These are phyloP conservation scores for Arthroderma sp. DNA, from an alignment of 2,329 filamentous ascomycete genomes.

Conservation along the genomic window DNA sequence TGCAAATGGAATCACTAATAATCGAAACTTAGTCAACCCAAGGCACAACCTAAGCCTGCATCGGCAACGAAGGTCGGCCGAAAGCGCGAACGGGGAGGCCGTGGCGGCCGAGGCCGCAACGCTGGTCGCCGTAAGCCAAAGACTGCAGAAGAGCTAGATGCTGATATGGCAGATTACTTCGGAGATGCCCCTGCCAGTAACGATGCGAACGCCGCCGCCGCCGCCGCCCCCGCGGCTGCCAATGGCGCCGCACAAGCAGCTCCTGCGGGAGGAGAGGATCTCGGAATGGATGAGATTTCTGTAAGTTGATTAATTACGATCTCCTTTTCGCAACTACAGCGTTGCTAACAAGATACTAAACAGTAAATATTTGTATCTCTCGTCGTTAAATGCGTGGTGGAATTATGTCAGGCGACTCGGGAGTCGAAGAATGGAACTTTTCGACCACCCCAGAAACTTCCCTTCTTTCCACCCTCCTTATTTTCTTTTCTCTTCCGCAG, in stretches of 20 bases:
- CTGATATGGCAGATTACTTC: constrained; percentile 97
- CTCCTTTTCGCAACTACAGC: constrained; percentile 5
- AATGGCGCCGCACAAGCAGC: constrained; percentile 31
- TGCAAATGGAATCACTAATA: background rate
- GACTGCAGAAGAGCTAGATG: constrained; percentile 89
- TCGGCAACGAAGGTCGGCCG: constrained; percentile 55
- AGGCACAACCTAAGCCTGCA: constrained; percentile 70
- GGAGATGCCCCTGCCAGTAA: constrained; percentile 31
- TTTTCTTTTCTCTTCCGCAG: too few relatives aligned
- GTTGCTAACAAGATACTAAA: background rate
- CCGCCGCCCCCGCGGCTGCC: constrained; percentile 34
- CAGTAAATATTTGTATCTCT: constrained; percentile 1
- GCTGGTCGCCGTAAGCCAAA: constrained; percentile 61
- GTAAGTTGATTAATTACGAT: constrained; percentile 21
- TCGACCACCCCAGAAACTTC: too few relatives aligned
- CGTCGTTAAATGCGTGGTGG: too few relatives aligned
- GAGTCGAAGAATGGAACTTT: too few relatives aligned
- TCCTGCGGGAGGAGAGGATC: constrained; percentile 32
- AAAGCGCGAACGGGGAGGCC: constrained; percentile 33
- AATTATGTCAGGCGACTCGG: too few relatives aligned
- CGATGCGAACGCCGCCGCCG: constrained; percentile 25
- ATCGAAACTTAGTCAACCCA: constrained; percentile 38
- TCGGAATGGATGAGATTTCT: constrained; percentile 45
- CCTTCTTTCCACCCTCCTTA: too few relatives aligned
- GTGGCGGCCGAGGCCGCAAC: constrained; percentile 44